Evolutionary conservation across 1,139 yeast genomes (phyloP).

Genomic region (Magnusiomyces fungicola): DNA sequence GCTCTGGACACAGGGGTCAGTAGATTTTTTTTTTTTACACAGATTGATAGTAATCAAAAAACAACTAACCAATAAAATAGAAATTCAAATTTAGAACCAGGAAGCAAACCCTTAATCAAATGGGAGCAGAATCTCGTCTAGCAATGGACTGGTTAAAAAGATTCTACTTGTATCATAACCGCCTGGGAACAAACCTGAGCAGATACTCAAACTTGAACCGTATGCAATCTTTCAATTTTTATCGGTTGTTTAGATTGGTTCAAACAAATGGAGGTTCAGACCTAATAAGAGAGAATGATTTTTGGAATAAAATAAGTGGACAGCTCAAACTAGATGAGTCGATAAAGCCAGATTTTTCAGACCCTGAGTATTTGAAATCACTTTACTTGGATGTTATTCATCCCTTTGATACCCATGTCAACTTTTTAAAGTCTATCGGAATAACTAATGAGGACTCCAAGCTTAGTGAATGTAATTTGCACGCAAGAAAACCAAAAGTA

Average conservation of each 20-base stretch:
- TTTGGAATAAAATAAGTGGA: constrained; percentile 26
- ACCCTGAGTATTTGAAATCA: no score
- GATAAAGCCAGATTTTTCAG: no score
- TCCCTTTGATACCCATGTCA: constrained; percentile 30
- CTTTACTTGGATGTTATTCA: constrained; percentile 16
- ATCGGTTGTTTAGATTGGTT: constrained; percentile 28
- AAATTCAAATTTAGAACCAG: constrained; percentile 46
- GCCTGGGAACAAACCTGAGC: constrained; percentile 22
- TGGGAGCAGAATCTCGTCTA: constrained; percentile 36
- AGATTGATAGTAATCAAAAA: not conserved
- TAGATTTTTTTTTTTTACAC: not conserved
- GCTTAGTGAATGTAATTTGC: constrained; percentile 8
- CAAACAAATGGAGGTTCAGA: constrained; percentile 27
- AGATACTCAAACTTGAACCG: constrained; percentile 28
- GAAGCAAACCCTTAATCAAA: constrained; percentile 43
- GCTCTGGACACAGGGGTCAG: constrained; percentile 43
- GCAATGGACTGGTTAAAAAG: constrained; percentile 33
- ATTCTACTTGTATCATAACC: constrained; percentile 29
- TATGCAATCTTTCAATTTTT: constrained; percentile 17
- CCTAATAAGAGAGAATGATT: constrained; percentile 18
- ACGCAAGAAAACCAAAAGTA: not conserved
- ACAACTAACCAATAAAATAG: constrained; percentile 11
- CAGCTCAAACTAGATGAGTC: not conserved
- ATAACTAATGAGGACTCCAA: constrained; percentile 11
- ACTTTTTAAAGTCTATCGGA: constrained; percentile 10